Conservation (phyloP, 2,329 filamentous ascomycete species). For the Epichloe festucae region DNA sequence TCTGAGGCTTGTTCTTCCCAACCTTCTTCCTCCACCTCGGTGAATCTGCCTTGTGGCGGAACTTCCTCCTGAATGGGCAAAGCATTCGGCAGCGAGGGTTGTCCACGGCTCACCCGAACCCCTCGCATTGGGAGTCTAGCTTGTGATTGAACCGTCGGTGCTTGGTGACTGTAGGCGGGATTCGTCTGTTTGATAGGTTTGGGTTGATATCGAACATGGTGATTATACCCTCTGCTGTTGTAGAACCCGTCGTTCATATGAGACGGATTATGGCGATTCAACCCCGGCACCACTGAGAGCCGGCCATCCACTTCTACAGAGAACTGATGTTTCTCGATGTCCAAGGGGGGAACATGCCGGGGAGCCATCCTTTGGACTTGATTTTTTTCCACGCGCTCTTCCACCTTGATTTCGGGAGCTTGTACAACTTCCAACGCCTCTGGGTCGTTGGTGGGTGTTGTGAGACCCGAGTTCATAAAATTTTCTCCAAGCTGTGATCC, state of each 20-base stretch:
- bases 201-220: constrained; percentile 8
- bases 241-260: constrained; percentile 23
- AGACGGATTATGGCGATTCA: constrained; percentile 12
- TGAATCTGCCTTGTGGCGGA: background rate
- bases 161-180: constrained; percentile 10
- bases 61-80: constrained; percentile 1
- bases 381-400: constrained; percentile 1
- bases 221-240: constrained; percentile 12
- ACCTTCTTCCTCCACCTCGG: constrained; percentile 9
- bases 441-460: constrained; percentile 23
- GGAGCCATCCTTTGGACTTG: background rate
- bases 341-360: background rate
- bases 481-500: constrained; percentile 26
- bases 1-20: constrained; percentile 11
- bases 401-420: constrained; percentile 4
- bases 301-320: constrained; percentile 3
- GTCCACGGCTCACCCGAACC: constrained; percentile 6
- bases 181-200: constrained; percentile 9
- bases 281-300: constrained; percentile 20
- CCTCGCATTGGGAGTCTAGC: constrained; percentile 27
- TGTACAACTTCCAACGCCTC: constrained; percentile 6
- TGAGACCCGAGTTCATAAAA: constrained; percentile 26
- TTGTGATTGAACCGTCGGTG: constrained; percentile 10
- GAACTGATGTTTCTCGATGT: constrained; percentile 2
- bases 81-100: background rate